Conservation (phyloP, 2,329 filamentous ascomycete species). For the Periglandula ipomoeae region DNA sequence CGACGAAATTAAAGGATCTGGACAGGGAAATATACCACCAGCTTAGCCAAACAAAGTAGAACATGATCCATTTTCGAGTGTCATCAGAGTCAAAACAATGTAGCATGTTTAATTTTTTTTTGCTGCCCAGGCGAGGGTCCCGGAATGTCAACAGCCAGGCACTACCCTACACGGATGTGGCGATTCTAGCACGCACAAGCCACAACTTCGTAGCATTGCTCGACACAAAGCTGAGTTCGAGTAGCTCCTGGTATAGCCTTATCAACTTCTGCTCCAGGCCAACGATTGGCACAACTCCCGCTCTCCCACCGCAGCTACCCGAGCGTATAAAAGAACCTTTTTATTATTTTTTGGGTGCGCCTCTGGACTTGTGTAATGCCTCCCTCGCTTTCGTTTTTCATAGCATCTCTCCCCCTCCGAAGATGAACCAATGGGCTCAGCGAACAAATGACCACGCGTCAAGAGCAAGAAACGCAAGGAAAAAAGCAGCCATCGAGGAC, state of each 20-base stretch:
- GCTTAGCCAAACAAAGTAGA: too few species aligned
- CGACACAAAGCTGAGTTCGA: neutral
- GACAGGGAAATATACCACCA: too few species aligned
- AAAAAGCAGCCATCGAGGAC: constrained; percentile 20
- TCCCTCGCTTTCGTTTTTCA: neutral
- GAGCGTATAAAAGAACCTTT: neutral
- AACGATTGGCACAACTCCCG: constrained; percentile 3
- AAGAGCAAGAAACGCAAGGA: constrained; percentile 13
- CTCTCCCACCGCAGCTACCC: constrained; percentile 13
- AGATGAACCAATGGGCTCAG: neutral
- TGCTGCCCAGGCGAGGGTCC: too few species aligned
- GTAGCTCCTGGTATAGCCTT: constrained; percentile 20
- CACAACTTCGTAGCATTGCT: too few species aligned
- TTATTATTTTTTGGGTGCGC: constrained; percentile 4
- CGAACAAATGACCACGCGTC: constrained; percentile 5
- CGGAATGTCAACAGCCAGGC: too few species aligned
- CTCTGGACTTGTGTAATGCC: neutral
- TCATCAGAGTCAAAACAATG: too few species aligned
- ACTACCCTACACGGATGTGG: too few species aligned
- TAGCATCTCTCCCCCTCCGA: neutral
- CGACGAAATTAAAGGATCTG: too few species aligned
- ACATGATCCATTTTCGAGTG: too few species aligned
- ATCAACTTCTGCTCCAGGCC: neutral
- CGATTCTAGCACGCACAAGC: too few species aligned
- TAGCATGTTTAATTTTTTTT: too few species aligned